phyloP scores from a whole-genome alignment of 129 eudicot species.

The Sambucus nigra region DNA sequence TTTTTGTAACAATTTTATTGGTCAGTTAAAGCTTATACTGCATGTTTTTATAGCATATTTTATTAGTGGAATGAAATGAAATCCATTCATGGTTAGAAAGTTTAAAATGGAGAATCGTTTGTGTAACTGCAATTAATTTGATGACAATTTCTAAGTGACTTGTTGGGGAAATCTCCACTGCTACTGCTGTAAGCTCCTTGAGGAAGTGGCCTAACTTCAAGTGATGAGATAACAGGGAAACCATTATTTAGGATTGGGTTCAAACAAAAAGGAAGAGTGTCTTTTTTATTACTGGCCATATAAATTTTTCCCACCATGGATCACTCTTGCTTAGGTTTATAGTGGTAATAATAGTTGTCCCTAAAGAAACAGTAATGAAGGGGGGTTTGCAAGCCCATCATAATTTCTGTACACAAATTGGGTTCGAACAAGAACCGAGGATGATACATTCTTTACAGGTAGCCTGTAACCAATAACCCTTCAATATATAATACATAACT shows the following conservation, averaged over 20 bases:
- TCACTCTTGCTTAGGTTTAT: conserved; percentile 47
- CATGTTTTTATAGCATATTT: too few species aligned
- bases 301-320: conserved; percentile 86
- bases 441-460: conserved; percentile 39
- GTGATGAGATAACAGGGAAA: conserved; percentile 67
- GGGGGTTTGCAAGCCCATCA: conserved; percentile 64
- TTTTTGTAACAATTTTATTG: too few species aligned
- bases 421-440: conserved; percentile 52
- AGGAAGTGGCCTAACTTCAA: conserved; percentile 80
- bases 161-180: conserved; percentile 31
- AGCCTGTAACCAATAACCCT: conserved; percentile 73
- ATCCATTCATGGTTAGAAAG: too few species aligned
- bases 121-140: conserved; percentile 70
- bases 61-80: too few species aligned
- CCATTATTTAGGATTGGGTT: conserved; percentile 59
- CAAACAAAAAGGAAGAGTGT: conserved; percentile 49
- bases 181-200: conserved; percentile 48
- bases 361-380: conserved; percentile 71
- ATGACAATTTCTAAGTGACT: conserved; percentile 48
- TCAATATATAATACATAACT: too few species aligned
- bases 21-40: too few species aligned
- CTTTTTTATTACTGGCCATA: conserved; percentile 55
- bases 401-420: conserved; percentile 72
- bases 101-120: too few species aligned
- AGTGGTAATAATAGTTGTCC: conserved; percentile 42